Conservation (phyloP, 177 flowering plant species). For the Tripterygium wilfordii region DNA sequence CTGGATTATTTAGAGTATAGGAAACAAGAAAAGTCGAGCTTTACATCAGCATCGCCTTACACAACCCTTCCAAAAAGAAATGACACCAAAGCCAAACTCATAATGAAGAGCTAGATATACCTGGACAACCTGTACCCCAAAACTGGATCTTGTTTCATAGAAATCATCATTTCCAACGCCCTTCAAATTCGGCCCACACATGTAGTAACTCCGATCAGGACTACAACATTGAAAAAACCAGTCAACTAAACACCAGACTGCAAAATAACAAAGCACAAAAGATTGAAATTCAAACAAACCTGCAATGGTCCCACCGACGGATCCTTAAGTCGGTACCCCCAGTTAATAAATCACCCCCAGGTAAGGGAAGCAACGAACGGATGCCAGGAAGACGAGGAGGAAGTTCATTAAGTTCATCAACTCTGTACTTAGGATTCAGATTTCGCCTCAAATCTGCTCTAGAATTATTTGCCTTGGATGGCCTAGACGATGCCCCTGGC, state of each 20-base stretch:
- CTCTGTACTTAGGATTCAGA: conserved; percentile 61
- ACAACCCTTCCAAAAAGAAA: neutral
- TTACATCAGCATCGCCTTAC: too few relatives aligned
- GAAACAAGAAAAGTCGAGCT: too few relatives aligned
- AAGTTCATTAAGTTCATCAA: conserved; percentile 85
- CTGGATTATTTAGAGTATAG: too few relatives aligned
- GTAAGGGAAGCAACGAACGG: conserved; percentile 89
- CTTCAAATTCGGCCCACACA: conserved; percentile 85
- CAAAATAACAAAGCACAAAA: neutral
- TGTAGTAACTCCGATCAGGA: conserved; percentile 78
- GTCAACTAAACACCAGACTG: neutral
- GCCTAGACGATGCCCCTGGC: conserved; percentile 80
- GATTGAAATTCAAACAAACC: conserved; percentile 34
- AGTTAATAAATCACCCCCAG: conserved; percentile 93
- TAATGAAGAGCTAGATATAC: conserved; percentile 28
- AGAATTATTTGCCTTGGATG: conserved; percentile 49
- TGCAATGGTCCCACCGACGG: conserved; percentile 89
- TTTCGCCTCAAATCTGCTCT: conserved; percentile 53
- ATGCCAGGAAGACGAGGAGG: conserved; percentile 81
- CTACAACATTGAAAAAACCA: conserved; percentile 31
- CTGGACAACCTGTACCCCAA: conserved; percentile 92
- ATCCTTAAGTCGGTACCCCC: conserved; percentile 96
- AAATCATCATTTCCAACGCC: conserved; percentile 67
- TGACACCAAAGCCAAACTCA: neutral
- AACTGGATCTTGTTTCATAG: conserved; percentile 73